phyloP scores from a whole-genome alignment of 306 rosid species.

The Fragaria vesca region DNA sequence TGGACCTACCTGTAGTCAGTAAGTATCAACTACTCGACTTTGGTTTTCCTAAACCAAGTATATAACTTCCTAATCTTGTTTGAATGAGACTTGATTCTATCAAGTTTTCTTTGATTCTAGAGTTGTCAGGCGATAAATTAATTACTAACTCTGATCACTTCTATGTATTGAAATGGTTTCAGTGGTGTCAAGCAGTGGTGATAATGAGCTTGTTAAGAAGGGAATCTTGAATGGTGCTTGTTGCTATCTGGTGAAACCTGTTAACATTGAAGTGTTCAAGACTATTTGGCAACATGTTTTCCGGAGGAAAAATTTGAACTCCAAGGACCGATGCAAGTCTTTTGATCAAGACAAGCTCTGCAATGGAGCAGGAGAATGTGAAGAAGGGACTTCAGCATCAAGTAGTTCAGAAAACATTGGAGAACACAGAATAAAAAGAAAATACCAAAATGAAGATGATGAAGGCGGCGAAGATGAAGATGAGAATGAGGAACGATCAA shows the following conservation, averaged over 20 bases:
- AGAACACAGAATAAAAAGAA: conserved; percentile 41
- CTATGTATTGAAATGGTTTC: conserved; percentile 13
- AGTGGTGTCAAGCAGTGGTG: conserved; percentile 80
- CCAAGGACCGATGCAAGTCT: conserved; percentile 38
- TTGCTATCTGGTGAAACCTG: conserved; percentile 80
- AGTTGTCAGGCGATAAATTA: neutral
- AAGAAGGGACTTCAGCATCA: conserved; percentile 30
- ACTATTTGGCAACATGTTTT: conserved; percentile 89
- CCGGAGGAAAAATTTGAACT: conserved; percentile 51
- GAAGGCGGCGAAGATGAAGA: conserved; percentile 49
- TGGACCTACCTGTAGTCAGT: conserved; percentile 90
- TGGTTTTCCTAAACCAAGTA: neutral
- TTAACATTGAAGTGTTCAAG: conserved; percentile 65
- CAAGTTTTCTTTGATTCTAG: neutral
- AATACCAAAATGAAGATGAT: conserved; percentile 52
- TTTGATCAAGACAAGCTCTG: conserved; percentile 27
- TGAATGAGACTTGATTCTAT: neutral
- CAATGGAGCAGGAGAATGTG: conserved; percentile 28
- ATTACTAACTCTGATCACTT: neutral
- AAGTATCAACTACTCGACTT: conserved; percentile 30
- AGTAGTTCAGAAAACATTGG: conserved; percentile 30
- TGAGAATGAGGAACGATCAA: conserved; percentile 54
- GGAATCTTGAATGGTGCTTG: conserved; percentile 85
- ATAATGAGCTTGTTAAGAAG: conserved; percentile 74
- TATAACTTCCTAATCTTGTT: conserved; percentile 6